Evolutionary conservation across 495 filamentous ascomycete genomes (phyloP).

Genomic region (Durotheca rogersii): DNA sequence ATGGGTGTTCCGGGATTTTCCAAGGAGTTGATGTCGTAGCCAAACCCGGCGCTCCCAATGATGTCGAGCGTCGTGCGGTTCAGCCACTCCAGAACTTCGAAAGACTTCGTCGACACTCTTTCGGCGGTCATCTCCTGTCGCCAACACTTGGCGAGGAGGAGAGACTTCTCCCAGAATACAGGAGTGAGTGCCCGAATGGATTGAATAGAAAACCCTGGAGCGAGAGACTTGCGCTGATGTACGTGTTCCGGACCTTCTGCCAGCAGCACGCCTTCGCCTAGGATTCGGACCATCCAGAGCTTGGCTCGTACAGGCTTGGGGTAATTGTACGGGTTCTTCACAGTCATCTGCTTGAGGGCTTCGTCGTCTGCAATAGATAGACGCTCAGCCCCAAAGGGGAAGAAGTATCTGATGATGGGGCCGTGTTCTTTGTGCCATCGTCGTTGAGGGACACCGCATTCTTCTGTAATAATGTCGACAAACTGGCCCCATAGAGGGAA

Average conservation of each 20-base stretch:
- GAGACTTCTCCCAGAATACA: constrained; percentile 52
- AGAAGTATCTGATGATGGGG: constrained; percentile 48
- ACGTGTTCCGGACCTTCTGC: constrained; percentile 48
- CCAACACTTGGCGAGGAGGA: constrained; percentile 47
- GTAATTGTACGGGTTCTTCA: constrained; percentile 56
- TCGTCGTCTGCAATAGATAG: constrained; percentile 47
- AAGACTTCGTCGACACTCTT: constrained; percentile 28
- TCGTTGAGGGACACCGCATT: constrained; percentile 44
- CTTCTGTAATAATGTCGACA: constrained; percentile 41
- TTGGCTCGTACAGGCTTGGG: constrained; percentile 52
- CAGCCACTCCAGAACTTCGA: constrained; percentile 51
- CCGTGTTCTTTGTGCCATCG: constrained; percentile 46
- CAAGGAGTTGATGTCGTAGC: constrained; percentile 47
- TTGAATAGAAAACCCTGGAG: constrained; percentile 48
- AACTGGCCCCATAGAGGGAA: constrained; percentile 48
- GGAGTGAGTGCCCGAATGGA: constrained; percentile 49
- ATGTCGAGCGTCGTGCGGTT: constrained; percentile 54
- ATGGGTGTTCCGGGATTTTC: constrained; percentile 43
- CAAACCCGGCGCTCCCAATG: constrained; percentile 53
- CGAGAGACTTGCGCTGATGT: constrained; percentile 49
- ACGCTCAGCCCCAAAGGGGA: constrained; percentile 47
- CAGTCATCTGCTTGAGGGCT: constrained; percentile 50
- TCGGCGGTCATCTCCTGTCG: constrained; percentile 38
- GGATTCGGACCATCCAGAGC: constrained; percentile 52
- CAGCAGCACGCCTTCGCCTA: constrained; percentile 51